Evolutionary conservation across 1,284 basidiomycete species (phyloP).

Genomic region (Cronartium ribicola): DNA sequence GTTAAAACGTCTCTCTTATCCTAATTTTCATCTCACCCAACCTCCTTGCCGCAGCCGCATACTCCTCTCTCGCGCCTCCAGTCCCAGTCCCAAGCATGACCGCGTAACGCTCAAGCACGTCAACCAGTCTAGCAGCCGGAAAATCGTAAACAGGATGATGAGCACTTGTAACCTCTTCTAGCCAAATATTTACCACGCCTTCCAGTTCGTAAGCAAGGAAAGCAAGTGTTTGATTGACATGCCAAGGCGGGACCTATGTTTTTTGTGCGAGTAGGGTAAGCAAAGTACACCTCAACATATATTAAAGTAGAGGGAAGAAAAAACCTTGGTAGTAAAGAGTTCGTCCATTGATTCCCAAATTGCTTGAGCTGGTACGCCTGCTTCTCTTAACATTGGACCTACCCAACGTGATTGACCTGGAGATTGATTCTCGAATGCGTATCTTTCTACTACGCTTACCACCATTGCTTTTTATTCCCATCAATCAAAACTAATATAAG

Average conservation of each 20-base stretch:
- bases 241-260: constrained; percentile 35
- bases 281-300: background rate
- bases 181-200: constrained; percentile 25
- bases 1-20: constrained; percentile 5
- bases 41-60: background rate
- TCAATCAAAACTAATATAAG: constrained; percentile 9
- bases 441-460: constrained; percentile 65
- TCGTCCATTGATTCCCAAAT: constrained; percentile 79
- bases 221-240: constrained; percentile 22
- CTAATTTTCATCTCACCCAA: background rate
- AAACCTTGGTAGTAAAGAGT: constrained; percentile 79
- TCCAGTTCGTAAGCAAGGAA: constrained; percentile 26
- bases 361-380: constrained; percentile 67
- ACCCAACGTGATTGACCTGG: constrained; percentile 70
- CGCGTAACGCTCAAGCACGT: constrained; percentile 34
- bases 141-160: constrained; percentile 6
- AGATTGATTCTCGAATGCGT: constrained; percentile 63
- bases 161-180: constrained; percentile 22
- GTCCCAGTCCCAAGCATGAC: constrained; percentile 11
- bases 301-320: background rate
- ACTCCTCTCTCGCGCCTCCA: background rate
- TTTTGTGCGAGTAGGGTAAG: background rate
- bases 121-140: constrained; percentile 35
- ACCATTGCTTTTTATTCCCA: constrained; percentile 60
- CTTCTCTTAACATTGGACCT: constrained; percentile 68